Evolutionary conservation across 2,329 filamentous ascomycete genomes (phyloP).

Genomic region (Knufia petricola): DNA sequence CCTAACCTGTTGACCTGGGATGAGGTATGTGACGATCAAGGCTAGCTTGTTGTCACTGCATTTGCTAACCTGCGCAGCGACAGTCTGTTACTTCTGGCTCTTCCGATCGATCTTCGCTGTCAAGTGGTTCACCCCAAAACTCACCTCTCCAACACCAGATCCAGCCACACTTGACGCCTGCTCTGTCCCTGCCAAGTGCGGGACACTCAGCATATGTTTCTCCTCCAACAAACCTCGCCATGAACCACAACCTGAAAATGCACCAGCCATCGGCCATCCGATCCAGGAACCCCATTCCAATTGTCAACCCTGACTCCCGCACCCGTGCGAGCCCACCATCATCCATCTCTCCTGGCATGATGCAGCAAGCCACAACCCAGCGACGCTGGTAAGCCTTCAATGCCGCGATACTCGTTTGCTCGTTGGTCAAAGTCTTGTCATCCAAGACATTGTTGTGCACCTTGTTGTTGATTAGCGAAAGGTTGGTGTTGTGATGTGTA

Average conservation of each 20-base stretch:
- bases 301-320: slow-evolving; percentile 90
- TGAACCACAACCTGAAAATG: slow-evolving; percentile 67
- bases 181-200: slow-evolving; percentile 58
- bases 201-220: slow-evolving; percentile 47
- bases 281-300: slow-evolving; percentile 73
- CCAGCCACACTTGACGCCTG: slow-evolving; percentile 61
- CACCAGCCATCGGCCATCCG: slow-evolving; percentile 87
- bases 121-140: slow-evolving; percentile 84
- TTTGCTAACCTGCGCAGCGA: slow-evolving; percentile 47
- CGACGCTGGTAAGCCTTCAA: slow-evolving; percentile 26
- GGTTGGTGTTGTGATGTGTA: slow-evolving; percentile 22
- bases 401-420: slow-evolving; percentile 7
- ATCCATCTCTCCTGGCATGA: slow-evolving; percentile 55
- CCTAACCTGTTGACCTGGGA: slow-evolving; percentile 83
- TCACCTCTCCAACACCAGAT: slow-evolving; percentile 82
- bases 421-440: slow-evolving; percentile 15
- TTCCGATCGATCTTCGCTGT: slow-evolving; percentile 88
- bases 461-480: slow-evolving; percentile 13
- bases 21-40: slow-evolving; percentile 54
- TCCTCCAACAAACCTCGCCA: slow-evolving; percentile 53
- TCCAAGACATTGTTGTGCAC: slow-evolving; percentile 17
- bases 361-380: slow-evolving; percentile 43
- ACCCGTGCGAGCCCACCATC: slow-evolving; percentile 81
- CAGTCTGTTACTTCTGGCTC: slow-evolving; percentile 81
- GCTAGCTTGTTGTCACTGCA: slow-evolving; percentile 16